These are phyloP conservation scores for Leptographium flavum DNA, from an alignment of 2,329 filamentous ascomycete species.

Conservation along the genomic window DNA sequence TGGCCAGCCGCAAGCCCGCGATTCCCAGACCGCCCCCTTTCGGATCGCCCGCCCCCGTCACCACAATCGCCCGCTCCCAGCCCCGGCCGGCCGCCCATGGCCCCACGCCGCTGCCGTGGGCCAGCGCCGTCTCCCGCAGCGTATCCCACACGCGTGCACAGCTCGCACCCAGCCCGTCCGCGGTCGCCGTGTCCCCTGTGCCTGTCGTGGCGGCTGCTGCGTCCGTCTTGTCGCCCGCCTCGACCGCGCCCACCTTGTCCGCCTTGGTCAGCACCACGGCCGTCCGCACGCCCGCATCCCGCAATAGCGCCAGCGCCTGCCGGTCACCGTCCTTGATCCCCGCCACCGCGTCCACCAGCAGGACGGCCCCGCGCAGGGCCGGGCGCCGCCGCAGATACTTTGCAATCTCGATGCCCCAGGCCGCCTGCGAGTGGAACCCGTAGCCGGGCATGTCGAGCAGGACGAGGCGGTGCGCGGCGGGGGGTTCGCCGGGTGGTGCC, in stretches of 20 bases:
- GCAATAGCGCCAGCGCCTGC: constrained; percentile 31
- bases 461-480: constrained; percentile 29
- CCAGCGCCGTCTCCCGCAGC: constrained; percentile 12
- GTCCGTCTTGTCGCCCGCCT: neutral
- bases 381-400: constrained; percentile 33
- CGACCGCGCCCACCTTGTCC: constrained; percentile 27
- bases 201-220: neutral
- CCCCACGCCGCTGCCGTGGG: neutral
- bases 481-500: constrained; percentile 17
- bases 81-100: constrained; percentile 15
- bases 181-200: constrained; percentile 2
- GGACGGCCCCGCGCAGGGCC: constrained; percentile 34
- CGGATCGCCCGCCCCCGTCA: constrained; percentile 21
- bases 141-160: constrained; percentile 18
- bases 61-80: constrained; percentile 19
- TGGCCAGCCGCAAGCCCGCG: constrained; percentile 18
- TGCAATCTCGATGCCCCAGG: constrained; percentile 38
- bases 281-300: constrained; percentile 28
- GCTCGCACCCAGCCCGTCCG: constrained; percentile 8
- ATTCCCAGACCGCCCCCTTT: constrained; percentile 17
- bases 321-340: constrained; percentile 33
- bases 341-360: constrained; percentile 39
- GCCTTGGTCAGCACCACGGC: constrained; percentile 41
- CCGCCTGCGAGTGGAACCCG: constrained; percentile 20
- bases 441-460: constrained; percentile 27